Conservation (phyloP, 2,329 filamentous ascomycete species). For the Colletotrichum caudatum region DNA sequence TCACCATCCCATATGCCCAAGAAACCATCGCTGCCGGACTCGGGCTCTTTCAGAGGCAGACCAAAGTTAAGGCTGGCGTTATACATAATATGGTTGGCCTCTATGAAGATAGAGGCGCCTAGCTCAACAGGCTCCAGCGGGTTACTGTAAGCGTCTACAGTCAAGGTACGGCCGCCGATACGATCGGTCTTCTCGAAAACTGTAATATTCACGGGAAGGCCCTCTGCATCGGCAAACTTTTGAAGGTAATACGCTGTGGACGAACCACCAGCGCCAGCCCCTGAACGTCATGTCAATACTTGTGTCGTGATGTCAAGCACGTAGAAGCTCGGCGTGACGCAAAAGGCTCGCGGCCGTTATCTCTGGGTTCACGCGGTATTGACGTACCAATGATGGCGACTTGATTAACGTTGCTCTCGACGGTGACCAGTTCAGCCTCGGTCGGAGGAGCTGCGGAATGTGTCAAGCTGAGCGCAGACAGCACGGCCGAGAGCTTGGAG, state of each 20-base stretch:
- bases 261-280: slow-evolving; percentile 88
- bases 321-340: not conserved
- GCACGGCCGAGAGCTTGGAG: slow-evolving; percentile 42
- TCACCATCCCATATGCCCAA: slow-evolving; percentile 89
- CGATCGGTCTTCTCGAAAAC: slow-evolving; percentile 84
- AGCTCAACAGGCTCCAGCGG: slow-evolving; percentile 80
- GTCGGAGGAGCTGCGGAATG: slow-evolving; percentile 35
- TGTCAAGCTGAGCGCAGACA: slow-evolving; percentile 42
- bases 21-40: slow-evolving; percentile 62
- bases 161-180: slow-evolving; percentile 89
- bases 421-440: slow-evolving; percentile 43
- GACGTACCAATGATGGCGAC: slow-evolving; percentile 48
- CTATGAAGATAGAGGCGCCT: slow-evolving; percentile 91
- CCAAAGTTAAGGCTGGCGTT: slow-evolving; percentile 78
- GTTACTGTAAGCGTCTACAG: slow-evolving; percentile 80
- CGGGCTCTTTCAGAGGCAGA: slow-evolving; percentile 66
- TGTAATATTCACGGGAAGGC: slow-evolving; percentile 79
- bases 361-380: too few species aligned
- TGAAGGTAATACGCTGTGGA: slow-evolving; percentile 87
- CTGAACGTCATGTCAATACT: slow-evolving; percentile 57
- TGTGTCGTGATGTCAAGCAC: not conserved
- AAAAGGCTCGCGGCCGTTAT: not conserved
- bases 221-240: slow-evolving; percentile 74
- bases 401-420: slow-evolving; percentile 41
- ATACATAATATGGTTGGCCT: slow-evolving; percentile 84